Conservation (phyloP, 2,329 filamentous ascomycete genomes). For the Xylaria hypoxylon region DNA sequence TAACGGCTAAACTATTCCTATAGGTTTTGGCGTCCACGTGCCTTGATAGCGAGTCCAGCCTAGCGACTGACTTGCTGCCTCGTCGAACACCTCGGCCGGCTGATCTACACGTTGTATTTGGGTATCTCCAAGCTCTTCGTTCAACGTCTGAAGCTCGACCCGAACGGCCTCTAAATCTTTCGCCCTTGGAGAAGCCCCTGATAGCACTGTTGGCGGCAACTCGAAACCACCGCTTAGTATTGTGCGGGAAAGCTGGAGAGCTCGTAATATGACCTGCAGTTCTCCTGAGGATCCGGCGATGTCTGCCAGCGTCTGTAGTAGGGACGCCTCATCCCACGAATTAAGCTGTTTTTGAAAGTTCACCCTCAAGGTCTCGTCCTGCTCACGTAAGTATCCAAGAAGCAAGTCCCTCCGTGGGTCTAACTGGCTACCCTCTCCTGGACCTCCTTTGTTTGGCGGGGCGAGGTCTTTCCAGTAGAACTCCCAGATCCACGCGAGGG, state of each 20-base stretch:
- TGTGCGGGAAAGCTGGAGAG: slow-evolving; percentile 58
- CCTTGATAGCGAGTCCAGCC: slow-evolving; percentile 65
- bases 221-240: slow-evolving; percentile 51
- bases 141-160: slow-evolving; percentile 45
- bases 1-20: slow-evolving; percentile 61
- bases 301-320: slow-evolving; percentile 55
- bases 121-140: slow-evolving; percentile 41
- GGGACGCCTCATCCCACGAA: slow-evolving; percentile 52
- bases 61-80: slow-evolving; percentile 40
- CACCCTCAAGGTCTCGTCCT: slow-evolving; percentile 37
- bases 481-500: slow-evolving; percentile 86
- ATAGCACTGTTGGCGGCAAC: slow-evolving; percentile 4
- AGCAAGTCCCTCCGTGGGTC: slow-evolving; percentile 52
- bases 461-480: slow-evolving; percentile 80
- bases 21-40: slow-evolving; percentile 68
- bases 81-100: slow-evolving; percentile 35
- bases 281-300: slow-evolving; percentile 57
- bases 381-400: slow-evolving; percentile 53
- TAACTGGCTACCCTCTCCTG: slow-evolving; percentile 23
- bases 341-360: slow-evolving; percentile 49
- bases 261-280: slow-evolving; percentile 58
- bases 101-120: slow-evolving; percentile 23
- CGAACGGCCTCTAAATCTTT: slow-evolving; percentile 44
- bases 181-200: background rate
- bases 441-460: slow-evolving; percentile 4